Evolutionary conservation across 1,284 basidiomycete species (phyloP).

Genomic region (Microstroma glucosiphilum): DNA sequence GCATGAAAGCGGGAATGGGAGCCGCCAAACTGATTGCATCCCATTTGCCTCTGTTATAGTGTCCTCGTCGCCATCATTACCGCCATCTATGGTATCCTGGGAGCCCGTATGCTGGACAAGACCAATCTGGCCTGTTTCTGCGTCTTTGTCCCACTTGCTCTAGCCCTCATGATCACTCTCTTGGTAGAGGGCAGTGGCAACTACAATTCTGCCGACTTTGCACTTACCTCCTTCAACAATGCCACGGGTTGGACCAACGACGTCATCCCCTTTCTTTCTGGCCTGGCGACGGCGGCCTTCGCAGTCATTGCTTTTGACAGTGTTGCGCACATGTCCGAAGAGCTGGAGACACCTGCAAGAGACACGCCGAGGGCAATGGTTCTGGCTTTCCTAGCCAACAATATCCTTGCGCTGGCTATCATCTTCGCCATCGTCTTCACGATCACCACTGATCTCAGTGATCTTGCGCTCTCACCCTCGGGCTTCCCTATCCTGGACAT

Average conservation of each 20-base stretch:
- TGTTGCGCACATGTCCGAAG: conserved; percentile 21
- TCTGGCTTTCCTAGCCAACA: conserved; percentile 11
- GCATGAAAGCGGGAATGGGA: too few species aligned
- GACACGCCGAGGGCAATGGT: conserved; percentile 20
- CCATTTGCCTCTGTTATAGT: too few species aligned
- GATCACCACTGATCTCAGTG: conserved; percentile 14
- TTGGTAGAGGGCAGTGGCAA: conserved; percentile 15
- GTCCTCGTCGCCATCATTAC: background rate
- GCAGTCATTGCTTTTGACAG: conserved; percentile 1
- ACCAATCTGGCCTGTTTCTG: conserved; percentile 14
- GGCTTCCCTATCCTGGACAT: conserved; percentile 25
- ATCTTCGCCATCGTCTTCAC: conserved; percentile 22
- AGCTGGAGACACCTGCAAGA: conserved; percentile 16
- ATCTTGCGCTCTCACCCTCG: conserved; percentile 14
- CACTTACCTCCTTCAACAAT: conserved; percentile 20
- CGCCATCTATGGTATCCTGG: conserved; percentile 11
- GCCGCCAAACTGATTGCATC: too few species aligned
- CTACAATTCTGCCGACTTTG: conserved; percentile 21
- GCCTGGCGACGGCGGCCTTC: background rate
- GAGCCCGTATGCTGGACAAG: conserved; percentile 16
- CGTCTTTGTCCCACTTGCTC: conserved; percentile 16
- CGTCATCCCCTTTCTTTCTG: background rate
- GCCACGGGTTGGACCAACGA: background rate
- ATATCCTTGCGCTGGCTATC: conserved; percentile 15
- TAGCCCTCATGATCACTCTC: conserved; percentile 13